These are phyloP conservation scores for Malassezia brasiliensis DNA, from an alignment of 1,284 basidiomycete species.

Conservation along the genomic window DNA sequence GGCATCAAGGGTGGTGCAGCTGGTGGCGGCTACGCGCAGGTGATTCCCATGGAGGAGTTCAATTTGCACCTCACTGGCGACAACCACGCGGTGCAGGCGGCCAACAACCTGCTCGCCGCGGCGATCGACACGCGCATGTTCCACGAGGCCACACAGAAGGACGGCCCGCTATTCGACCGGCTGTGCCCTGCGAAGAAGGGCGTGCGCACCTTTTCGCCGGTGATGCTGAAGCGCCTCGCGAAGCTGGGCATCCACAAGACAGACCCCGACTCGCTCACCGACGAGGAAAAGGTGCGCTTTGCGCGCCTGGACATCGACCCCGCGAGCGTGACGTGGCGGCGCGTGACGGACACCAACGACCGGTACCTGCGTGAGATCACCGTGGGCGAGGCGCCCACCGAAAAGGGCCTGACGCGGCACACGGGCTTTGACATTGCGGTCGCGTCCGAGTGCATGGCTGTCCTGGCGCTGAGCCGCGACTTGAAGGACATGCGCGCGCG, in stretches of 20 bases:
- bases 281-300: constrained; percentile 80
- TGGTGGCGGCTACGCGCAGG: constrained; percentile 95
- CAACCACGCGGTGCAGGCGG: constrained; percentile 94
- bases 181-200: constrained; percentile 89
- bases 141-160: constrained; percentile 90
- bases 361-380: constrained; percentile 91
- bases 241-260: constrained; percentile 95
- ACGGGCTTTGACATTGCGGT: constrained; percentile 95
- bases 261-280: constrained; percentile 79
- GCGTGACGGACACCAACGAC: constrained; percentile 93
- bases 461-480: constrained; percentile 79
- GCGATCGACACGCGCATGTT: constrained; percentile 95
- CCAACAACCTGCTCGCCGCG: constrained; percentile 92
- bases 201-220: constrained; percentile 81
- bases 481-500: constrained; percentile 82
- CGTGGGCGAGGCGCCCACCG: constrained; percentile 77
- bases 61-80: constrained; percentile 94
- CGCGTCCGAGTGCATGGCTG: constrained; percentile 96
- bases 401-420: constrained; percentile 77
- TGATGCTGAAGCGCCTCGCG: constrained; percentile 88
- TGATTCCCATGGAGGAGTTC: constrained; percentile 99
- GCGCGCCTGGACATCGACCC: constrained; percentile 86
- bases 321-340: constrained; percentile 89
- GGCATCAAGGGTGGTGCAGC: constrained; percentile 99
- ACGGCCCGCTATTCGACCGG: constrained; percentile 86